Conservation (phyloP, 1,284 basidiomycete species). For the Leccinum fuscescens region DNA sequence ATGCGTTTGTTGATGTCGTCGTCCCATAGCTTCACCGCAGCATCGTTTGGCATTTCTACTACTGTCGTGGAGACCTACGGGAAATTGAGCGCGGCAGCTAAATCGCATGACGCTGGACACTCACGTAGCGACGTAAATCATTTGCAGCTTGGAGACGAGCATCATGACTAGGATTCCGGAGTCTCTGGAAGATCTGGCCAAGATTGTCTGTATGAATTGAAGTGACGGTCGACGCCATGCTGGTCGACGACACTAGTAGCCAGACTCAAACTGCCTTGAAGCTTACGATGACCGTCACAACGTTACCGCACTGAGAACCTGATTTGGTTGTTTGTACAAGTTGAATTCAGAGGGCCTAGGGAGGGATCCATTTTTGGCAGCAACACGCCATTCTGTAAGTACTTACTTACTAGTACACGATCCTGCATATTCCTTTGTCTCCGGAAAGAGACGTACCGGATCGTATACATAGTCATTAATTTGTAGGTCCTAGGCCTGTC, state of each 20-base stretch:
- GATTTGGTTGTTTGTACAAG: conserved; percentile 28
- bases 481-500: not conserved
- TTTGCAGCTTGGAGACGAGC: conserved; percentile 61
- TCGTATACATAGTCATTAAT: not conserved
- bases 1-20: conserved; percentile 76
- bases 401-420: not conserved
- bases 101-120: conserved; percentile 26
- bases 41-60: conserved; percentile 75
- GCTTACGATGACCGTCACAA: conserved; percentile 11
- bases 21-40: conserved; percentile 77
- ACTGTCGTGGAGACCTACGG: conserved; percentile 65
- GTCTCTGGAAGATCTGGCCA: conserved; percentile 60
- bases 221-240: conserved; percentile 58
- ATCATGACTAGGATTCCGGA: conserved; percentile 63
- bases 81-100: conserved; percentile 6
- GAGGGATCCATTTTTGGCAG: conserved; percentile 16
- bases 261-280: not conserved
- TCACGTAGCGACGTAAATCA: conserved; percentile 70
- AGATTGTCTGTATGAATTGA: conserved; percentile 59
- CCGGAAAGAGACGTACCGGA: not conserved
- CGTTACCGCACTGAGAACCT: not conserved
- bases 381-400: not conserved
- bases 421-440: not conserved
- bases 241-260: conserved; percentile 9
- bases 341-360: conserved; percentile 23